Evolutionary conservation across 257 asterid genomes (phyloP).

Genomic region (Solanum bukasovii): DNA sequence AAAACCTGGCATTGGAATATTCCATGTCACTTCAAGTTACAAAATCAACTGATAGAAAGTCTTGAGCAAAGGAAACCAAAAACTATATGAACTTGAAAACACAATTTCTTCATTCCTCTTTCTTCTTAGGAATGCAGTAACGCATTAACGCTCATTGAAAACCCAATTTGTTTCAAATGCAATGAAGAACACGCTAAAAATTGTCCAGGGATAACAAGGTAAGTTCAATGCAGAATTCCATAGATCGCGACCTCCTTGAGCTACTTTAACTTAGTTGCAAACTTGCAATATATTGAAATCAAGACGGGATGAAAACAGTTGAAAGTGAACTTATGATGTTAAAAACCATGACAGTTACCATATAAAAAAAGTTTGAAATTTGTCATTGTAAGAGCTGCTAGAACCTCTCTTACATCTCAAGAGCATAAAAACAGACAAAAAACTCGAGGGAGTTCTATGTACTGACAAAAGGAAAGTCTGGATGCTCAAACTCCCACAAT

Average conservation of each 20-base stretch:
- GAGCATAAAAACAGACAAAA: neutral
- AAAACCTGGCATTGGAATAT: conserved; percentile 29
- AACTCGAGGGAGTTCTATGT: neutral
- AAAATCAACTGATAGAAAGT: neutral
- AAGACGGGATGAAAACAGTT: neutral
- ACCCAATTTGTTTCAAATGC: neutral
- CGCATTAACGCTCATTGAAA: neutral
- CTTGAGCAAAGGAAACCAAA: neutral
- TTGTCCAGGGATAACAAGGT: neutral
- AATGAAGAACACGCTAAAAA: neutral
- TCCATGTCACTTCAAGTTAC: neutral
- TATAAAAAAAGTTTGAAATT: neutral
- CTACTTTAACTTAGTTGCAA: neutral
- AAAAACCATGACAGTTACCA: neutral
- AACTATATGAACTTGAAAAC: neutral
- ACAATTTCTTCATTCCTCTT: neutral
- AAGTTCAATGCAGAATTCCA: neutral
- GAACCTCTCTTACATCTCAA: neutral
- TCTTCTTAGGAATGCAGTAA: neutral
- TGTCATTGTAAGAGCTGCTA: neutral
- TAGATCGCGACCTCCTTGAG: neutral
- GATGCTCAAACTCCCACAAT: neutral
- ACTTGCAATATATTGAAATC: neutral
- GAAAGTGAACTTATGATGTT: neutral
- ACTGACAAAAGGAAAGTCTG: neutral